phyloP scores from a whole-genome alignment of 352 stramenopile genomes.

The Globisporangium heterothallicum region DNA sequence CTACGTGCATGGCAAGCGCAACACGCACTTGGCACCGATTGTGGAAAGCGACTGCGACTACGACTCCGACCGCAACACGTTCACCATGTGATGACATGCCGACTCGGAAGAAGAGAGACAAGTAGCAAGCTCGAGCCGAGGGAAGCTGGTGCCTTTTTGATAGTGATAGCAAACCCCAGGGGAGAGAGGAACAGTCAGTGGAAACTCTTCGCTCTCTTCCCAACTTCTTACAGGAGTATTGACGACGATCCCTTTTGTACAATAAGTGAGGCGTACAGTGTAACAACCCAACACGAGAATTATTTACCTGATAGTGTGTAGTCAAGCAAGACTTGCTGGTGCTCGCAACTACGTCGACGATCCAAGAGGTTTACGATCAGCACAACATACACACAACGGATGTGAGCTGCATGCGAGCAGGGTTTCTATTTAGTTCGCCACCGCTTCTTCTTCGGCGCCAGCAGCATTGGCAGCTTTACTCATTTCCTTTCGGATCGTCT shows the following conservation, averaged over 20 bases:
- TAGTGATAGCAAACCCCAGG: neutral
- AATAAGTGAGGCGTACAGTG: too few relatives aligned
- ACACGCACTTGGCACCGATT: conserved; percentile 37
- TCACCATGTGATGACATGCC: conserved; percentile 1
- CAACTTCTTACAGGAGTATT: too few relatives aligned
- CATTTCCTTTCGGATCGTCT: conserved; percentile 50
- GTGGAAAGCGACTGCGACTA: conserved; percentile 28
- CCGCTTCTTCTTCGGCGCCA: neutral
- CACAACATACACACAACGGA: too few relatives aligned
- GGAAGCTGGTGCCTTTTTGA: neutral
- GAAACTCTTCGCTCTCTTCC: too few relatives aligned
- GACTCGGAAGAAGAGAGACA: too few relatives aligned
- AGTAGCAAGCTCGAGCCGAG: neutral
- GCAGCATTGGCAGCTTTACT: neutral
- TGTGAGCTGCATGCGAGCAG: too few relatives aligned
- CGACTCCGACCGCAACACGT: conserved; percentile 19
- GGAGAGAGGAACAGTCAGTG: neutral
- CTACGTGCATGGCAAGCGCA: conserved; percentile 30
- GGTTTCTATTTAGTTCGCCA: conserved; percentile 10
- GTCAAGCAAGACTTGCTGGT: too few relatives aligned
- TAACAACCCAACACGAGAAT: neutral
- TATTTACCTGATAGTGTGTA: too few relatives aligned
- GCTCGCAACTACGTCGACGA: too few relatives aligned
- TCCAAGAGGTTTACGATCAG: too few relatives aligned
- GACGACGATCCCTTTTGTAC: too few relatives aligned